Conservation (phyloP, 192 early-diverging fungal genomes). For the Umbelopsis vinacea region DNA sequence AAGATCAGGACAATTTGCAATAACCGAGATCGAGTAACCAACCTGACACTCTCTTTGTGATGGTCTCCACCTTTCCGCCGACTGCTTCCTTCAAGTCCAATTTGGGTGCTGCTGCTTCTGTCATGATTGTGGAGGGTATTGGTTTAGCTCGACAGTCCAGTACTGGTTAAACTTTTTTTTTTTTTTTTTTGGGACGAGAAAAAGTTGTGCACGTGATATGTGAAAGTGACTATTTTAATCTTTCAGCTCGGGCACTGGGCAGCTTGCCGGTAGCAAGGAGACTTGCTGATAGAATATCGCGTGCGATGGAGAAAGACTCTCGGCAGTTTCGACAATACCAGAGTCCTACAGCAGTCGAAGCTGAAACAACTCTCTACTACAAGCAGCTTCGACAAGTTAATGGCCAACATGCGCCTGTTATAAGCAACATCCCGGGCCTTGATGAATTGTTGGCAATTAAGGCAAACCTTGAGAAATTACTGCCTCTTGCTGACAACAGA, state of each 20-base stretch:
- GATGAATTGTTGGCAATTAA: conserved; percentile 35
- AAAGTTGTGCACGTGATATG: conserved; percentile 6
- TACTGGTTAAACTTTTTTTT: conserved; percentile 11
- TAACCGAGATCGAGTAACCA: background rate
- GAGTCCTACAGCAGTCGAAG: conserved; percentile 10
- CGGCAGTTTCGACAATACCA: conserved; percentile 18
- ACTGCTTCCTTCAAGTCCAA: conserved; percentile 30
- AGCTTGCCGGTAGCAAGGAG: background rate
- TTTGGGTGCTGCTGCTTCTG: background rate
- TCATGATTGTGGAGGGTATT: conserved; percentile 8
- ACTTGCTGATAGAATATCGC: conserved; percentile 5
- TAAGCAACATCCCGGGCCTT: conserved; percentile 33
- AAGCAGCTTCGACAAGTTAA: conserved; percentile 1
- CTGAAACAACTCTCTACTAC: background rate
- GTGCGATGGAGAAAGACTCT: conserved; percentile 24
- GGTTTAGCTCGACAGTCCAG: background rate
- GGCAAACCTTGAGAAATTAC: conserved; percentile 31
- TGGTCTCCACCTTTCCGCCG: conserved; percentile 38
- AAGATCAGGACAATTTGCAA: background rate
- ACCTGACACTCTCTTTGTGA: conserved; percentile 47
- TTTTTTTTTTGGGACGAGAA: background rate
- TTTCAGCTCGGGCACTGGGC: background rate
- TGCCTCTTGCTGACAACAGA: conserved; percentile 31
- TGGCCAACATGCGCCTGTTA: background rate
- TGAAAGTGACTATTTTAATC: background rate